These are phyloP conservation scores for Schizopora paradoxa DNA, from an alignment of 1,284 basidiomycete species.

Conservation along the genomic window DNA sequence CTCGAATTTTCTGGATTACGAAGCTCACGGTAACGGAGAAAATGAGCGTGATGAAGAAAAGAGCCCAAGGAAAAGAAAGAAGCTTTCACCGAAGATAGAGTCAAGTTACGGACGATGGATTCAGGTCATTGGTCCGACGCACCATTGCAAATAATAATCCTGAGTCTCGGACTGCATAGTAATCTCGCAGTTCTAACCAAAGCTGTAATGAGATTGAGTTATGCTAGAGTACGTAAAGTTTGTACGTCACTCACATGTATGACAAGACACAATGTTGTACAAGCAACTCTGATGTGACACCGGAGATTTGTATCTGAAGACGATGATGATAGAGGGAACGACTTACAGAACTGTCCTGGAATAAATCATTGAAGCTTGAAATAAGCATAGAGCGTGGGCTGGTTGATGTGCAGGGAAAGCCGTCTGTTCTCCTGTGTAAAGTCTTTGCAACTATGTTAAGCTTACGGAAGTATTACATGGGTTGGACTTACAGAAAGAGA, in stretches of 20 bases:
- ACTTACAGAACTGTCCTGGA: constrained; percentile 13
- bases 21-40: constrained; percentile 4
- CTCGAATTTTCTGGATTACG: background rate
- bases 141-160: background rate
- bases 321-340: background rate
- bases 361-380: constrained; percentile 16
- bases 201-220: constrained; percentile 1
- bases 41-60: constrained; percentile 4
- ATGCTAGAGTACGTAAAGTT: background rate
- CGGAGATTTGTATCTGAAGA: background rate
- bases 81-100: constrained; percentile 5
- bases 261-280: constrained; percentile 8
- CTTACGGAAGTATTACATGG: background rate
- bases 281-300: constrained; percentile 7
- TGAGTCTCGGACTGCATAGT: background rate
- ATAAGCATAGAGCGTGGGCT: too few species aligned
- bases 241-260: constrained; percentile 7
- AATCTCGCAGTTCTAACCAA: constrained; percentile 10
- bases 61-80: constrained; percentile 9
- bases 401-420: too few species aligned
- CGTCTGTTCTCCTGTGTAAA: too few species aligned
- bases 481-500: constrained; percentile 10
- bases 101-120: background rate
- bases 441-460: background rate
- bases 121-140: background rate